A percentile compares a stretch with the other conserved stretches of the same genome.
Conservation (phyloP, 495 filamentous ascomycete genomes). For the Articulospora tetracladia region DNA sequence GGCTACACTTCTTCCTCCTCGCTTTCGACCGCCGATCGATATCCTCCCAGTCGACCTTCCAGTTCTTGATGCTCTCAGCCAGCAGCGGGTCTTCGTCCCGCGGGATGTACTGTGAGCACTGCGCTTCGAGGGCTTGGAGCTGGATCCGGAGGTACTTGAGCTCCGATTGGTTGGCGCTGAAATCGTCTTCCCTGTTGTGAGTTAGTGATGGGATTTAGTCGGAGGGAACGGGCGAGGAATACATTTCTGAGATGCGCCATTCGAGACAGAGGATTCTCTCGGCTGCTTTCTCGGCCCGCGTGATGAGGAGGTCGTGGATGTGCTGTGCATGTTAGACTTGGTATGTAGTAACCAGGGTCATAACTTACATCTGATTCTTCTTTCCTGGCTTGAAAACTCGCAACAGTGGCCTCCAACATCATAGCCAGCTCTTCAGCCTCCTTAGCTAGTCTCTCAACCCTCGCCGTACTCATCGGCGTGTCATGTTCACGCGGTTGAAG, state of each 20-base stretch:
- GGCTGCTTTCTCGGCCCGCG: conserved; percentile 46
- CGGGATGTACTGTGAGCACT: conserved; percentile 38
- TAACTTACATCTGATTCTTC: conserved; percentile 46
- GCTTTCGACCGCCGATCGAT: conserved; percentile 22
- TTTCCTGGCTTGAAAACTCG: conserved; percentile 36
- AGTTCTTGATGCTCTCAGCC: conserved; percentile 27
- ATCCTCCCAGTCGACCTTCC: conserved; percentile 28
- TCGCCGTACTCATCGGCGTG: conserved; percentile 6
- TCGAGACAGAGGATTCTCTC: conserved; percentile 48
- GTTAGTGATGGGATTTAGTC: not conserved
- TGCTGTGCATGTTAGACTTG: conserved; percentile 33
- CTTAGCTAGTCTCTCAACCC: conserved; percentile 31
- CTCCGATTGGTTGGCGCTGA: conserved; percentile 35
- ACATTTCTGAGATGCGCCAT: conserved; percentile 42
- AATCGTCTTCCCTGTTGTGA: conserved; percentile 31
- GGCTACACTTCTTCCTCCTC: conserved; percentile 14
- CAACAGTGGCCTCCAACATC: conserved; percentile 33
- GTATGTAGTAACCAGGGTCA: too few relatives aligned
- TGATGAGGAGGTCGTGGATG: conserved; percentile 47
- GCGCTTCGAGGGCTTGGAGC: conserved; percentile 49
- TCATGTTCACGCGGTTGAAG: not conserved
- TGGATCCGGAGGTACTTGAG: conserved; percentile 48
- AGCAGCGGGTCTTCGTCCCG: conserved; percentile 21
- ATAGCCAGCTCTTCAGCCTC: conserved; percentile 38
- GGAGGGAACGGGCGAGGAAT: conserved; percentile 19